Evolutionary conservation across 1,139 yeast species (phyloP).

Genomic region (Blastobotrys proliferans): DNA sequence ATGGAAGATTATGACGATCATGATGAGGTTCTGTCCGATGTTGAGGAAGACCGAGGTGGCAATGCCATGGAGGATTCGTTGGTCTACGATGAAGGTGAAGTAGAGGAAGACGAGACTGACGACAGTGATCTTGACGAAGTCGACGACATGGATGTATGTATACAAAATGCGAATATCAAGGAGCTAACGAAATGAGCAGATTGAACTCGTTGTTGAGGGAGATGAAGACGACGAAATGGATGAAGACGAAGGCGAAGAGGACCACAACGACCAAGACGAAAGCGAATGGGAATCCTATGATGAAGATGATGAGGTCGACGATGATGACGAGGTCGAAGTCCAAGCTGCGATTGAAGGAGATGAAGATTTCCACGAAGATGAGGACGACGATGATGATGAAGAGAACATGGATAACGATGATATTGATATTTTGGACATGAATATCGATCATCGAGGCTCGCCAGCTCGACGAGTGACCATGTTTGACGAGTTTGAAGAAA

Average conservation of each 20-base stretch:
- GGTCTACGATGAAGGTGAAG: constrained; percentile 34
- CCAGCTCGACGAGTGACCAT: too few species aligned
- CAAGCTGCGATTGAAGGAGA: constrained; percentile 16
- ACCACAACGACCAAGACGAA: constrained; percentile 33
- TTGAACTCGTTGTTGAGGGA: constrained; percentile 28
- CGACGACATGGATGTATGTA: constrained; percentile 29
- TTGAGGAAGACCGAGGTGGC: constrained; percentile 25
- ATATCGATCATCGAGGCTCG: neutral
- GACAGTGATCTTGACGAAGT: constrained; percentile 30
- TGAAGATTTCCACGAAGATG: constrained; percentile 5
- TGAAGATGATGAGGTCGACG: constrained; percentile 30
- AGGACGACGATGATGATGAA: constrained; percentile 14
- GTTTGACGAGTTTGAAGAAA: constrained; percentile 5
- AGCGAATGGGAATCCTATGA: constrained; percentile 29
- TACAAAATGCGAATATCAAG: neutral
- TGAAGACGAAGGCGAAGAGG: constrained; percentile 37
- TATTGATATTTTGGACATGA: neutral
- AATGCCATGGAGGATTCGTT: constrained; percentile 32
- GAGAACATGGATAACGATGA: constrained; percentile 15
- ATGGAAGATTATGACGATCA: constrained; percentile 30
- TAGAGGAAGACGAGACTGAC: constrained; percentile 27
- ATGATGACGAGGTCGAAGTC: constrained; percentile 24
- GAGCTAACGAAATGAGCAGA: constrained; percentile 14
- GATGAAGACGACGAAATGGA: constrained; percentile 40
- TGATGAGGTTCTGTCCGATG: constrained; percentile 35